Evolutionary conservation across 768 basidiomycete species (phyloP), one percentile per base, ranked within the genome.

Genomic region (Boletus rex-veris): DNA sequence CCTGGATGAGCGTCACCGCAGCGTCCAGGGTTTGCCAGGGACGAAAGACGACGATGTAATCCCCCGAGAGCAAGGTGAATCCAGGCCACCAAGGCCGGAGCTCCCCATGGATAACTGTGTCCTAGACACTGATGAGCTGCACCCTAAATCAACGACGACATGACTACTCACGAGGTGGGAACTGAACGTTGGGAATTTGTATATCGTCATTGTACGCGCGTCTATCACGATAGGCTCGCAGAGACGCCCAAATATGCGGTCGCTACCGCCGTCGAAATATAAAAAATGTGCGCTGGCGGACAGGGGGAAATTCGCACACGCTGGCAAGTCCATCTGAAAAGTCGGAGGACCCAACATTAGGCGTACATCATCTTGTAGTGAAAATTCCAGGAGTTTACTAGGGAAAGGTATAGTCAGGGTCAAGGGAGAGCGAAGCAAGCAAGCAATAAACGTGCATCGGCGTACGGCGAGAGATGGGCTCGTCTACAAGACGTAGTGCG

Each of bases 351-450:
- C 63, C 3, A 64, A 21, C 35, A 8, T 48, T 28, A 56, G 43
- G 42, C 50, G 46, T 7, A 40, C 45, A 26, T 58, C 54, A 24
- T 64, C 52, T 31, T 54, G 52, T 2, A 64, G 28, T 10, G 45
- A 52, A n/a, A 64, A 64, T 21, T 65, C 63, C 19, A 64, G 44
- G 19, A 64, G 63, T 41, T 65, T 64, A 28, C 63, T 64, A 21
- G n/a, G 24, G 26, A 44, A 48, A 26, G 18, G 3, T 7, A 33
- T 10, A 37, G 10, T 65, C 49, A 62, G 52, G 38, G 33, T 19
- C 30, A 50, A 15, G 28, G 26, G 52, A 58, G 26, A 19, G 36
- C 15, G 41, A 38, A 31, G 19, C 9, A 21, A 40, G 12, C 9
- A 37, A 11, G 35, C 42, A 50, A 43, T 39, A 11, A 5, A 64